Conservation (phyloP, 345 rosid genomes). For the Syzygium aqueum region DNA sequence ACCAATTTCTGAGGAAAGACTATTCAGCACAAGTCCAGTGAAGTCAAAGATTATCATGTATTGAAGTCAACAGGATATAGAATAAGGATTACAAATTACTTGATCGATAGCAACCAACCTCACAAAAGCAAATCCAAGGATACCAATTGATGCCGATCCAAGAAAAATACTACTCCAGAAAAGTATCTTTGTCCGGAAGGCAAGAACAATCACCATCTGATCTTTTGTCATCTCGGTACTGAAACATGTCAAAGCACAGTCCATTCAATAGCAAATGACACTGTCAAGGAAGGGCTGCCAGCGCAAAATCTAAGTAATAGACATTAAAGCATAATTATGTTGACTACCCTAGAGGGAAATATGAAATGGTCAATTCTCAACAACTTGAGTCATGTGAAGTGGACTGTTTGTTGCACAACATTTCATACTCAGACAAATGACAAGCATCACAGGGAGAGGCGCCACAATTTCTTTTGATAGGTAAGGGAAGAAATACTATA, state of each 20-base stretch:
- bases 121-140: conserved; percentile 61
- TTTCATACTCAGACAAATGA: background rate
- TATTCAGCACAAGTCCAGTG: background rate
- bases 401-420: background rate
- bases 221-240: conserved; percentile 79
- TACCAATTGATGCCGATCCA: conserved; percentile 52
- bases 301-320: background rate
- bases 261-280: too few species aligned
- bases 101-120: conserved; percentile 27
- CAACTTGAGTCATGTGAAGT: background rate
- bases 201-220: conserved; percentile 60
- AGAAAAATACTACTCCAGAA: conserved; percentile 53
- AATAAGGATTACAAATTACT: background rate
- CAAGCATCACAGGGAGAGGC: background rate
- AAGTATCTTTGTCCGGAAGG: conserved; percentile 38
- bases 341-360: background rate
- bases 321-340: background rate
- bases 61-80: background rate
- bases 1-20: conserved; percentile 55
- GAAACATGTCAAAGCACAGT: background rate
- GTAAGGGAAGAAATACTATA: too few species aligned
- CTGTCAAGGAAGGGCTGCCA: too few species aligned
- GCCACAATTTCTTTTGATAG: too few species aligned
- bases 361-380: background rate
- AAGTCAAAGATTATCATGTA: background rate